Percentiles rank a stretch among this genome's conserved stretches.
These are phyloP conservation scores for Paracamarosporium sp. DNA, from an alignment of 2,329 filamentous ascomycete species.

Conservation along the genomic window DNA sequence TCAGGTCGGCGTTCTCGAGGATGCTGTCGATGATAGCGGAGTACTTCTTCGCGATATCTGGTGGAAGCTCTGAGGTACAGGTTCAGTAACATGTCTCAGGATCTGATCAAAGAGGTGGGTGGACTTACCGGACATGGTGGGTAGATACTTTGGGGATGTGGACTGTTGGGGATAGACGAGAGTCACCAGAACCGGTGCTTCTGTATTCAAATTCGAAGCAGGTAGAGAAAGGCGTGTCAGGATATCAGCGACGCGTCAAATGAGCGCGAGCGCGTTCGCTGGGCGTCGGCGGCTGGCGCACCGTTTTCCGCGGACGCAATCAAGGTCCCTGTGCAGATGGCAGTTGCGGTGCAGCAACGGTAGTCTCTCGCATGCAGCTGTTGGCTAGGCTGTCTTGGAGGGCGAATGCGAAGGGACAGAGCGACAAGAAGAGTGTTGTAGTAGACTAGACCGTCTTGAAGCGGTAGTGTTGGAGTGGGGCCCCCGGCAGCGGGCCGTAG, in stretches of 20 bases:
- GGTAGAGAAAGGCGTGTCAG: background rate
- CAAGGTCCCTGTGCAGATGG: background rate
- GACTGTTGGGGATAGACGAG: background rate
- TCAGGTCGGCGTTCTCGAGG: constrained; percentile 65
- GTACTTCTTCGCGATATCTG: constrained; percentile 58
- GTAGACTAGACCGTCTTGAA: constrained; percentile 5
- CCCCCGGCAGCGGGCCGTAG: constrained; percentile 11
- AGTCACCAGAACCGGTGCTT: background rate
- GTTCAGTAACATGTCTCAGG: constrained; percentile 17
- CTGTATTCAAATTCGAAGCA: background rate
- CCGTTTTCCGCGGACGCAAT: background rate
- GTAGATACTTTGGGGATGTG: constrained; percentile 3
- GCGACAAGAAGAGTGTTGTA: background rate
- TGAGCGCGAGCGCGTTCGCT: background rate
- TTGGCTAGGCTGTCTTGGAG: background rate
- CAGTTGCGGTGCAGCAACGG: background rate
- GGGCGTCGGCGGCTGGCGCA: background rate
- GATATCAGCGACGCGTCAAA: constrained; percentile 8
- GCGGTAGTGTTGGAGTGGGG: constrained; percentile 20
- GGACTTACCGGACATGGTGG: constrained; percentile 40
- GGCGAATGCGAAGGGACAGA: background rate
- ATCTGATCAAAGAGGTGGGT: constrained; percentile 4
- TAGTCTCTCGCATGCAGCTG: background rate
- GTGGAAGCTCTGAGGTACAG: constrained; percentile 47
- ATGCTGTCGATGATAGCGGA: constrained; percentile 68